These are phyloP conservation scores for Candida sanyiensis DNA, from an alignment of 805 yeast genomes.

Conservation along the genomic window DNA sequence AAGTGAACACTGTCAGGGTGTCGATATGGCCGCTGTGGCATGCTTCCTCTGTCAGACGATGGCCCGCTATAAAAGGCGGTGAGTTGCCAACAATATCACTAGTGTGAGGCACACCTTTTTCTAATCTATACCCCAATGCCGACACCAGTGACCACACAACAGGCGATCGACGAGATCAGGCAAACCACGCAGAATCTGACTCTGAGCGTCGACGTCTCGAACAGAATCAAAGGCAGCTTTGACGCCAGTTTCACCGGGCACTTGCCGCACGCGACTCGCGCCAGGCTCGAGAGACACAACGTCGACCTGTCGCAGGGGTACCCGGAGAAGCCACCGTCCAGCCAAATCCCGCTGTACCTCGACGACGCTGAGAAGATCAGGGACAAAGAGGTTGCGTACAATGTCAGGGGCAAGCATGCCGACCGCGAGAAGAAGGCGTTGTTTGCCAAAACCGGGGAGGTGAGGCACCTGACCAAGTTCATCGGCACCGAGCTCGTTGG, in stretches of 20 bases:
- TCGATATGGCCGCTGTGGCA: no score
- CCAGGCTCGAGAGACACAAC: constrained; percentile 14
- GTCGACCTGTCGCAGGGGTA: constrained; percentile 35
- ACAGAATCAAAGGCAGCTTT: background rate
- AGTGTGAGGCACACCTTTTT: background rate
- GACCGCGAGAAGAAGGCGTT: constrained; percentile 39
- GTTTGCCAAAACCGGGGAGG: constrained; percentile 35
- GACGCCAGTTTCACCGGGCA: background rate
- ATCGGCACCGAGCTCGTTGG: constrained; percentile 47
- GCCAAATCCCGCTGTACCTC: constrained; percentile 33
- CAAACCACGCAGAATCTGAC: background rate
- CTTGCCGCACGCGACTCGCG: background rate
- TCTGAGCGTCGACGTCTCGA: background rate
- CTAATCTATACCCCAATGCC: background rate
- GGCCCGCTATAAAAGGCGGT: no score
- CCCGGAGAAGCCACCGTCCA: constrained; percentile 30
- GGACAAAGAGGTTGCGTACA: constrained; percentile 27
- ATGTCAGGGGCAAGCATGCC: constrained; percentile 32
- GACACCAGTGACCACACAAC: background rate
- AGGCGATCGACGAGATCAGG: background rate
- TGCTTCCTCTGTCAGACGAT: no score
- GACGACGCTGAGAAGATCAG: constrained; percentile 37
- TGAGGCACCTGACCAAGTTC: constrained; percentile 37
- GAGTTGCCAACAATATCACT: no score
- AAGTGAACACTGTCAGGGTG: no score